phyloP scores from a whole-genome alignment of 495 filamentous ascomycete species.

The Astrothelium macrocarpum region DNA sequence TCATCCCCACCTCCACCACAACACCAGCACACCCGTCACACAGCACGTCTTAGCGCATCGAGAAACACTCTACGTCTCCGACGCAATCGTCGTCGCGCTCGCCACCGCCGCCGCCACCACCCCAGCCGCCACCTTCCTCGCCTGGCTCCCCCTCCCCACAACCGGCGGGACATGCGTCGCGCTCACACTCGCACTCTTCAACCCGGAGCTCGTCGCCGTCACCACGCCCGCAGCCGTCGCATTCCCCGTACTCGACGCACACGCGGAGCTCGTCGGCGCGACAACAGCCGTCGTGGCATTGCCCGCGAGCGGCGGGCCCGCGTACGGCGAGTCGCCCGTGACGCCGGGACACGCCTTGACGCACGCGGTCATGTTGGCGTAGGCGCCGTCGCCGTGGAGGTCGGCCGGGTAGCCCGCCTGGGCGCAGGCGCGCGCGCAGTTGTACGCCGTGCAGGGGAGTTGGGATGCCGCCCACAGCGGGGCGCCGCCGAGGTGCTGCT shows the following conservation, averaged over 20 bases:
- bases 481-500: constrained; percentile 15
- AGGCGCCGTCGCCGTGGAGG: constrained; percentile 9
- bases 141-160: not conserved
- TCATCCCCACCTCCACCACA: not conserved
- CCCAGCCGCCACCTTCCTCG: not conserved
- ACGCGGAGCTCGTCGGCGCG: not conserved
- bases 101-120: not conserved
- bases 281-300: not conserved
- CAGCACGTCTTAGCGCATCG: not conserved
- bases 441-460: constrained; percentile 21
- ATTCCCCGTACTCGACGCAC: not conserved
- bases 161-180: not conserved
- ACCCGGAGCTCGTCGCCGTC: not conserved
- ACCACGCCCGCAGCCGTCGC: not conserved
- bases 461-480: constrained; percentile 13
- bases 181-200: no score
- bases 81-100: not conserved
- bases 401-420: constrained; percentile 16
- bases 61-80: not conserved
- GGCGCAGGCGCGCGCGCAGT: constrained; percentile 21
- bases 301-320: constrained; percentile 7
- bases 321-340: not conserved
- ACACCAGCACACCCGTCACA: not conserved
- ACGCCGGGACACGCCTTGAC: constrained; percentile 20
- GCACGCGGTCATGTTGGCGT: constrained; percentile 12